Evolutionary conservation across 2,329 filamentous ascomycete genomes (phyloP).

Genomic region (Diaporthe ilicicola): DNA sequence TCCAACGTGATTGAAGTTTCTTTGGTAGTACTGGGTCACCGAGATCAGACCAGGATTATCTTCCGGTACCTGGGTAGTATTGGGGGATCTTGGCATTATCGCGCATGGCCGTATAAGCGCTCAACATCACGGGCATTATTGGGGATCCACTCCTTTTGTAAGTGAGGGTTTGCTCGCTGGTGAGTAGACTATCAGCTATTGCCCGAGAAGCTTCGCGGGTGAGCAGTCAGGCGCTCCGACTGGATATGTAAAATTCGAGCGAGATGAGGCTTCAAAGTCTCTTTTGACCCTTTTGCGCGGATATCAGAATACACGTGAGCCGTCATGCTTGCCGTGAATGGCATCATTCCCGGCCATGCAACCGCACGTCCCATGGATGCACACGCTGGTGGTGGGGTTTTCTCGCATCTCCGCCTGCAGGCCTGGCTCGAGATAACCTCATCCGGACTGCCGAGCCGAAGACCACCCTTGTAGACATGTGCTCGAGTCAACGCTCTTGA

Average conservation of each 20-base stretch:
- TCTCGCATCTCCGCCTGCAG: constrained; percentile 1
- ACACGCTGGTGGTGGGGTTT: neutral
- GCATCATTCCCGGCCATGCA: constrained; percentile 15
- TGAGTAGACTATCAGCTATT: neutral
- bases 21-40: neutral
- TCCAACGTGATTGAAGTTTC: neutral
- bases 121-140: neutral
- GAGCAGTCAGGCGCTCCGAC: too few relatives aligned
- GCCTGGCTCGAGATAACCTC: constrained; percentile 15
- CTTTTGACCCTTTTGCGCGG: neutral
- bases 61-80: neutral
- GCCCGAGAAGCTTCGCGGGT: neutral
- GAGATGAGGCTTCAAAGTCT: neutral
- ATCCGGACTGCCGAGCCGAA: neutral
- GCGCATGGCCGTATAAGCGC: neutral
- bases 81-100: neutral
- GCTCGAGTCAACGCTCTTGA: constrained; percentile 10
- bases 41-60: neutral
- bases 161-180: neutral
- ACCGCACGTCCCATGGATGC: constrained; percentile 19
- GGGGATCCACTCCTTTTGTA: rapidly evolving
- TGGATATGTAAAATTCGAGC: rapidly evolving
- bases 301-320: neutral
- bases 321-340: neutral
- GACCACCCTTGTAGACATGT: neutral